Percentiles rank a stretch among this genome's conserved stretches.
Conservation (phyloP, 2,329 filamentous ascomycete species). For the Trichoderma endophyticum region DNA sequence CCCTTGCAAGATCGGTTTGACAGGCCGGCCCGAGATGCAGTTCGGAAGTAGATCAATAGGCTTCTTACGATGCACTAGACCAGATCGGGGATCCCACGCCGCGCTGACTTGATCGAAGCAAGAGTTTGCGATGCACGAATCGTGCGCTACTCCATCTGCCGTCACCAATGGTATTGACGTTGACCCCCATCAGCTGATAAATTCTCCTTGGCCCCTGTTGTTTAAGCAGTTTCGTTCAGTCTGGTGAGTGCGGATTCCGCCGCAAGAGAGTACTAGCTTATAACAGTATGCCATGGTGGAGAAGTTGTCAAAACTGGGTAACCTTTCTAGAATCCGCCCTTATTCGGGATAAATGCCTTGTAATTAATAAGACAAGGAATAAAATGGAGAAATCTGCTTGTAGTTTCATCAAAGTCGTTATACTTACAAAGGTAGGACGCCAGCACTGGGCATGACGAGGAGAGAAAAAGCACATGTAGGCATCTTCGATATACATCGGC, state of each 20-base stretch:
- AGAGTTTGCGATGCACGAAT: constrained; percentile 4
- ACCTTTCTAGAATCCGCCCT: neutral
- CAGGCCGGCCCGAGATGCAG: constrained; percentile 10
- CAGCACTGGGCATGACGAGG: neutral
- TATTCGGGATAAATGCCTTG: neutral
- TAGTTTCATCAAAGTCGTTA: neutral
- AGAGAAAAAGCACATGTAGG: neutral
- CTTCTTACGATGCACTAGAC: neutral
- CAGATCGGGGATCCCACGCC: neutral
- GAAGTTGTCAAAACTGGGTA: neutral
- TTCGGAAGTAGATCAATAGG: neutral
- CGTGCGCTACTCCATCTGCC: neutral
- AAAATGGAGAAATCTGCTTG: neutral
- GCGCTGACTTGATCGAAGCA: neutral
- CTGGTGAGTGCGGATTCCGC: neutral
- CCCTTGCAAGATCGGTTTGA: neutral
- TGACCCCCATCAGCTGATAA: neutral
- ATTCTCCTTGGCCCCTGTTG: neutral
- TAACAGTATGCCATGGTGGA: neutral
- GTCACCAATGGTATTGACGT: neutral
- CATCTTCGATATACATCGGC: neutral
- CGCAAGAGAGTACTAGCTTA: neutral
- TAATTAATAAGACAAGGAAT: neutral
- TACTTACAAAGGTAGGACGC: neutral
- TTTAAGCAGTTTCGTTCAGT: neutral